Conservation (phyloP, 345 rosid genomes). For the Salix koriyanagi region DNA sequence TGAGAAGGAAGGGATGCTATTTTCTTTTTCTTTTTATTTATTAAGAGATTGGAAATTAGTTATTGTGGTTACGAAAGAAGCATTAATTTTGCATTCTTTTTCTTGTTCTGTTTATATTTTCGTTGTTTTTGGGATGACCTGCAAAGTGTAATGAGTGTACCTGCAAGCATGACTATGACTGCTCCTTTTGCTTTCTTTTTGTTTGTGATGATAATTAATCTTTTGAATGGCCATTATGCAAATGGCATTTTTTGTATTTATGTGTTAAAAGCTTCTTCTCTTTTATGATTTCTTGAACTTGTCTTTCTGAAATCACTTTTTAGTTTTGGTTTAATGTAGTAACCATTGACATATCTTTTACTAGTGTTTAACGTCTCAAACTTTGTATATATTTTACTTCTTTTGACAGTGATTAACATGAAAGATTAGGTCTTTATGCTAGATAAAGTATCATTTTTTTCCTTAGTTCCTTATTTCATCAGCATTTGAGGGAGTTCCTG, state of each 20-base stretch:
- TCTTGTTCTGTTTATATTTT: not conserved
- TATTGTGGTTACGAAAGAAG: not conserved
- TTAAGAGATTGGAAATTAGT: not conserved
- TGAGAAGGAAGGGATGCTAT: not conserved
- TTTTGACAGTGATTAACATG: not conserved
- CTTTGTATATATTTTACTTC: not conserved
- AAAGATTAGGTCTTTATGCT: not conserved
- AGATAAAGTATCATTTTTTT: not conserved
- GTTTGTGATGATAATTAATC: constrained; percentile 20
- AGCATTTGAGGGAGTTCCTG: not conserved
- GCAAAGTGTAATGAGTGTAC: constrained; percentile 27
- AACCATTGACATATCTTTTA: not conserved
- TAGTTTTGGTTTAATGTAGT: not conserved
- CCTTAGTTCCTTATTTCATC: not conserved
- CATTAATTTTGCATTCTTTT: not conserved
- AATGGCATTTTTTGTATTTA: constrained; percentile 2
- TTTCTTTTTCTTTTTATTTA: not conserved
- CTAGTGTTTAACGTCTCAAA: not conserved
- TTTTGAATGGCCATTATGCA: constrained; percentile 22
- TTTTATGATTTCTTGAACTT: not conserved
- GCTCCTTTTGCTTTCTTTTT: constrained; percentile 23
- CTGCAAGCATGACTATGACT: constrained; percentile 30
- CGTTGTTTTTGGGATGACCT: constrained; percentile 8
- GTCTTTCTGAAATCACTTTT: not conserved
- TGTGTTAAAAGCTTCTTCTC: not conserved